Evolutionary conservation across 2,329 filamentous ascomycete species (phyloP).

Genomic region (Pseudogymnoascus sp.): DNA sequence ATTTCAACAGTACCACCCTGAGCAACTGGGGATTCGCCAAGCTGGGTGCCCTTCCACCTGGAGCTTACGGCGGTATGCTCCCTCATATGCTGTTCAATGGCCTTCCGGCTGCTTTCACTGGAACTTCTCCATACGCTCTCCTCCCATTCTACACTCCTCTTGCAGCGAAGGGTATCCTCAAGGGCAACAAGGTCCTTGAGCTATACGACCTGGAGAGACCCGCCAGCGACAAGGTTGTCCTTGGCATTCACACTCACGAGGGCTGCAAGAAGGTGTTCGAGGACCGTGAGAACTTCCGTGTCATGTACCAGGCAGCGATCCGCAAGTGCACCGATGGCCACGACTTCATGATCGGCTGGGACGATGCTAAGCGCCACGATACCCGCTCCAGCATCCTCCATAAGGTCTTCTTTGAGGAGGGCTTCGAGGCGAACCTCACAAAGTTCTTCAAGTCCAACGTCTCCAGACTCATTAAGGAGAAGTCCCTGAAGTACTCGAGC

Average conservation of each 20-base stretch:
- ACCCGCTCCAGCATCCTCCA: conserved; percentile 36
- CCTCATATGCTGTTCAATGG: conserved; percentile 38
- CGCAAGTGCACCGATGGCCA: conserved; percentile 37
- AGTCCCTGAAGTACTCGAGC: conserved; percentile 39
- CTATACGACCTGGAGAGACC: conserved; percentile 40
- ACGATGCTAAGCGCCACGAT: conserved; percentile 35
- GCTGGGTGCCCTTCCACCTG: conserved; percentile 30
- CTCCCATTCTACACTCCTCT: conserved; percentile 46
- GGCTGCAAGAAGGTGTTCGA: conserved; percentile 43
- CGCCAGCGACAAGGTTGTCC: conserved; percentile 33
- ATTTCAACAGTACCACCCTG: conserved; percentile 41
- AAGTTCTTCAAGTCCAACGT: conserved; percentile 39
- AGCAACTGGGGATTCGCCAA: conserved; percentile 44
- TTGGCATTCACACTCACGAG: conserved; percentile 42
- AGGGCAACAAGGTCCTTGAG: conserved; percentile 37
- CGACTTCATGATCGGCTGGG: conserved; percentile 42
- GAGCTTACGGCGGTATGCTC: conserved; percentile 41
- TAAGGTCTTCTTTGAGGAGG: conserved; percentile 38
- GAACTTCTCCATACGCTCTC: conserved; percentile 41
- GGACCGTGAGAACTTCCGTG: conserved; percentile 41
- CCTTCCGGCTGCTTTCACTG: conserved; percentile 40
- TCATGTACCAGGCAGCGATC: conserved; percentile 40
- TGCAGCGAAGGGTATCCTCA: conserved; percentile 39
- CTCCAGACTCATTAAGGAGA: conserved; percentile 38
- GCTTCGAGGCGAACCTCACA: conserved; percentile 36